These are phyloP conservation scores for Phytophthora multivora DNA, from an alignment of 352 stramenopile species.

Conservation along the genomic window DNA sequence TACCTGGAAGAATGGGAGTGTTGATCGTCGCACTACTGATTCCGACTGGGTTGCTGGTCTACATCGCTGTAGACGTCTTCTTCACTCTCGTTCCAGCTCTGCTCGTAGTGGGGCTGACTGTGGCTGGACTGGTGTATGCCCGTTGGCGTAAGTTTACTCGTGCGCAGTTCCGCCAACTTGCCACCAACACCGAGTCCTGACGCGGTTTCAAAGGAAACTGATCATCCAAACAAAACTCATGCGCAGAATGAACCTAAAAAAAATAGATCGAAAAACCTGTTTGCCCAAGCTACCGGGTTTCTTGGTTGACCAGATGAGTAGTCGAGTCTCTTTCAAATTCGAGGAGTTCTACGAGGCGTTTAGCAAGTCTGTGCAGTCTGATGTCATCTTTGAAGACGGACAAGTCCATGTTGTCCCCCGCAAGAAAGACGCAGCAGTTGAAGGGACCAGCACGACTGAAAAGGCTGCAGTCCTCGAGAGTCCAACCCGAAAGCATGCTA, in stretches of 20 bases:
- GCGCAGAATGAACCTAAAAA: conserved; percentile 1
- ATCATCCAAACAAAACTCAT: conserved; percentile 2
- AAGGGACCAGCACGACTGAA: not conserved
- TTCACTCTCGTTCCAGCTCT: conserved; percentile 44
- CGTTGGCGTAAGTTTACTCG: conserved; percentile 51
- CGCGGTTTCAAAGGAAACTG: not conserved
- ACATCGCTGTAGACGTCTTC: conserved; percentile 57
- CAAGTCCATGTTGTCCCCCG: conserved; percentile 46
- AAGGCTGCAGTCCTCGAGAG: not conserved
- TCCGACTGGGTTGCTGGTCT: conserved; percentile 42
- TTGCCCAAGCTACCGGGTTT: not conserved
- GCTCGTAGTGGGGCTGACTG: conserved; percentile 41
- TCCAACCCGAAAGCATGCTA: conserved; percentile 18
- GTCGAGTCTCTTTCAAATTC: conserved; percentile 43
- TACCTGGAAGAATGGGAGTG: conserved; percentile 37
- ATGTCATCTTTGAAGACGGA: conserved; percentile 44
- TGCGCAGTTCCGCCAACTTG: conserved; percentile 45
- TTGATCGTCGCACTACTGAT: conserved; percentile 40
- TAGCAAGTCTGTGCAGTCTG: conserved; percentile 53
- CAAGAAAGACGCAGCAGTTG: conserved; percentile 2
- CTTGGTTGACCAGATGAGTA: conserved; percentile 12
- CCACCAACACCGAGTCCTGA: conserved; percentile 29
- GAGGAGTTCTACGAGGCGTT: conserved; percentile 76
- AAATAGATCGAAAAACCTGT: conserved; percentile 34
- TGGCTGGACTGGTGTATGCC: conserved; percentile 44